Evolutionary conservation across 1,139 yeast genomes (phyloP).

Genomic region (Saccharomyces hybrid): DNA sequence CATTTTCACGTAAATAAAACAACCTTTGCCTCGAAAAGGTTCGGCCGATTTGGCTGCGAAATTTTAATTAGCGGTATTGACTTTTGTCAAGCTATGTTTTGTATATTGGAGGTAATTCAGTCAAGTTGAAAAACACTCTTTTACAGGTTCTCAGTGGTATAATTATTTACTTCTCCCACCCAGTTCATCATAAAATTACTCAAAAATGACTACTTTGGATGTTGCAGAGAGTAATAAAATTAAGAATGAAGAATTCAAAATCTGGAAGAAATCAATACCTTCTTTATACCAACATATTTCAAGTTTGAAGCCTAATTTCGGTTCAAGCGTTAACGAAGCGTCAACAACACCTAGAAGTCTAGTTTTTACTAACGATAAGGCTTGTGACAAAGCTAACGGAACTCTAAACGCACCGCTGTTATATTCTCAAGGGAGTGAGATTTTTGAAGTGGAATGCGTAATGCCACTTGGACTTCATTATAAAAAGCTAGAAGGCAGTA

Average conservation of each 20-base stretch:
- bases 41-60: neutral
- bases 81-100: neutral
- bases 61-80: neutral
- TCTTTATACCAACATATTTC: slow-evolving; percentile 56
- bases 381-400: slow-evolving; percentile 21
- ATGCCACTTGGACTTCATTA: slow-evolving; percentile 26
- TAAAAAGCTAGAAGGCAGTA: neutral
- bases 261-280: slow-evolving; percentile 96
- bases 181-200: neutral
- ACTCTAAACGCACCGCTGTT: slow-evolving; percentile 19
- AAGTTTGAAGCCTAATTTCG: slow-evolving; percentile 57
- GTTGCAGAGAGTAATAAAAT: slow-evolving; percentile 32
- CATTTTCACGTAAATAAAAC: neutral
- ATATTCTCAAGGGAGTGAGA: slow-evolving; percentile 23
- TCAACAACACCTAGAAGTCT: slow-evolving; percentile 4
- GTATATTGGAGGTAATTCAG: neutral
- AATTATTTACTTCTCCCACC: slow-evolving; percentile 1
- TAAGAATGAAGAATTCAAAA: slow-evolving; percentile 63
- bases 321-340: slow-evolving; percentile 3
- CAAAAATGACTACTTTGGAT: neutral
- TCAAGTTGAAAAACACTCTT: neutral
- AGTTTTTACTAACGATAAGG: slow-evolving; percentile 19
- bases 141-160: neutral
- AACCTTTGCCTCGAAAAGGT: neutral
- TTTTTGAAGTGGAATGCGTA: slow-evolving; percentile 23